Evolutionary conservation across 1,284 basidiomycete genomes (phyloP).

Genomic region (Sporisorium graminicola): DNA sequence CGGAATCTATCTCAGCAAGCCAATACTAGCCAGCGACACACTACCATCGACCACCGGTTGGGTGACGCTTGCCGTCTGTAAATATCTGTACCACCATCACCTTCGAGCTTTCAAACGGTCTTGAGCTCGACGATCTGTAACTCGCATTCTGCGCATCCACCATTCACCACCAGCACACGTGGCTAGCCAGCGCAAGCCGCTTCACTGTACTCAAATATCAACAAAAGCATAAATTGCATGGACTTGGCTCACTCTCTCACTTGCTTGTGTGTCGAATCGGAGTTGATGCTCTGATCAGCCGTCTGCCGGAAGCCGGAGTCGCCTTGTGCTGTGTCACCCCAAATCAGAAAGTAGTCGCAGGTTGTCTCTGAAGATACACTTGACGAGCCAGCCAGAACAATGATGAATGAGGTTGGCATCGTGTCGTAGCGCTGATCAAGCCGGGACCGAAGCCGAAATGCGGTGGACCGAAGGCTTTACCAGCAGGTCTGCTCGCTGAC

Average conservation of each 20-base stretch:
- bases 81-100: conserved; percentile 32
- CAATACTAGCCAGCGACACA: not conserved
- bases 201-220: not conserved
- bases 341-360: not conserved
- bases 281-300: not conserved
- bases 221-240: not conserved
- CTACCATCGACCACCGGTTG: not conserved
- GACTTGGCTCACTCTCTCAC: not conserved
- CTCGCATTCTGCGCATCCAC: conserved; percentile 12
- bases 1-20: not conserved
- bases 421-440: not conserved
- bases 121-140: not conserved
- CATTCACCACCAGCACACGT: conserved; percentile 11
- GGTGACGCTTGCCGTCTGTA: conserved; percentile 10
- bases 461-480: not conserved
- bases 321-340: not conserved
- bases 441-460: not conserved
- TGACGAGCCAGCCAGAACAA: not conserved
- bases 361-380: no score
- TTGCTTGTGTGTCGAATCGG: not conserved
- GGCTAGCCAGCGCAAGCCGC: not conserved
- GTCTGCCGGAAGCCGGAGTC: not conserved
- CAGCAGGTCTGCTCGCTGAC: not conserved
- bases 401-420: not conserved
- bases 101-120: not conserved